Base-by-base conservation (phyloP, 2,329 filamentous ascomycete genomes). In the Diaporthe helianthi region DNA sequence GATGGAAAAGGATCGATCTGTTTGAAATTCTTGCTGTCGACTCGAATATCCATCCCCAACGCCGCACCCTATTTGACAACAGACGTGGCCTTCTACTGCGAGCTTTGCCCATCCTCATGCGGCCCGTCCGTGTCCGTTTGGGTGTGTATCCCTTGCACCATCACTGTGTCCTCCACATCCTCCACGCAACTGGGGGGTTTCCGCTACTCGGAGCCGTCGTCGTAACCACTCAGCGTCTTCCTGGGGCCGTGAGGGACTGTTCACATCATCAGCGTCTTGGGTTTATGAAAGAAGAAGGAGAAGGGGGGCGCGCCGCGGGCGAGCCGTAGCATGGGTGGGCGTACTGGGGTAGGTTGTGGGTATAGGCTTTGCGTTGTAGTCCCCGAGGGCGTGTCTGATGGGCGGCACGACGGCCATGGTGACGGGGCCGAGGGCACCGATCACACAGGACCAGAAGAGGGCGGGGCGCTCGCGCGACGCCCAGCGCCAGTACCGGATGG, bases 341-440 rank as follows among this genome's bases (percentile, higher is more conserved):
- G 80, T 88, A 98, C 95, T 88, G 71, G 96, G 96, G 85, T 98
- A 99, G 79, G 94, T 97, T 80, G 94, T 83, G 38, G 96, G 96
- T 73, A 98, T 90, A 69, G 85, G 87, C 73, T 88, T 83, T 72
- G 91, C 87, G 75, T 90, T 87, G 75, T 89, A 83, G 79, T 97
- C 93, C 75, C 94, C 94, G 69, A 97, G 80, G 73, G 83, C 85
- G 72, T 84, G 82, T 79, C 94, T 85, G 74, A 97, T 84, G 58
- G 93, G 92, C 52, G 94, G 94, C 1, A 93, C 90, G 68, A 87
- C 84, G 70, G 91, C 80, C 72, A 97, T 83, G 69, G 88, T 83
- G 69, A 92, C 80, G 44, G 95, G 96, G 13, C 94, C 94, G 67
- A 89, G 76, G 73, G 81, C 83, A 75, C 93, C 95, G 74, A 98